phyloP scores from a whole-genome alignment of 192 early-diverging fungal species.

The Allomyces arbusculus region DNA sequence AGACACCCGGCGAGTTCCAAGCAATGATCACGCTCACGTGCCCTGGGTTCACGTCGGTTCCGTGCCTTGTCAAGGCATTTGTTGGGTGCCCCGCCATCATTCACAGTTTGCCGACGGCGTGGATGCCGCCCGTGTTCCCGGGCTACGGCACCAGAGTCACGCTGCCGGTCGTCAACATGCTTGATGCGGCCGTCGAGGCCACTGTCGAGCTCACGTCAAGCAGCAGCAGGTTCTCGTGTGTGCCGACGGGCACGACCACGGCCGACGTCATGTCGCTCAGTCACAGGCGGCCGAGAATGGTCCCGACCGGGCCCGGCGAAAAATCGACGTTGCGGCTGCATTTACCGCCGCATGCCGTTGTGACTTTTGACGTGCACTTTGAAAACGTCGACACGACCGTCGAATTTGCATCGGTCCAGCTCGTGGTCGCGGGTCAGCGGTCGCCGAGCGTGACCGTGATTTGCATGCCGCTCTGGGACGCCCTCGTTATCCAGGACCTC shows the following conservation, averaged over 20 bases:
- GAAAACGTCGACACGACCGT: not conserved
- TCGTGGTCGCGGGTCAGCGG: conserved; percentile 5
- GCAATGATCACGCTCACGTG: conserved; percentile 33
- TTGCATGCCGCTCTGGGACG: not conserved
- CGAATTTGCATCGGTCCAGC: not conserved
- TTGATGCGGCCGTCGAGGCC: not conserved
- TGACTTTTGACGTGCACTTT: not conserved
- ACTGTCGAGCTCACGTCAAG: not conserved
- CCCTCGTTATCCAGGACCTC: not conserved
- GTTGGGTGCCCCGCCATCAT: conserved; percentile 26
- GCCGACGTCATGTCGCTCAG: not conserved
- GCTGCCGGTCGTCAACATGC: not conserved
- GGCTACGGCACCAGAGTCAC: not conserved
- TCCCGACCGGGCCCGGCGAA: no score
- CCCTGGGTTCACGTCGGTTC: conserved; percentile 39
- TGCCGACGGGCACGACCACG: not conserved
- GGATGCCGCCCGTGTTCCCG: not conserved
- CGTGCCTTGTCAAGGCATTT: conserved; percentile 22
- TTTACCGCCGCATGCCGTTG: not conserved
- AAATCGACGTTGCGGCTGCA: not conserved
- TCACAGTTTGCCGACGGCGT: conserved; percentile 13
- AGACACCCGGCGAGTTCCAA: conserved; percentile 3
- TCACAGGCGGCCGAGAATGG: no score
- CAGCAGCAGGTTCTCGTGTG: not conserved
- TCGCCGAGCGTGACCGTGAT: conserved; percentile 2